A percentile compares a stretch with the other conserved stretches of the same genome.
Conservation (phyloP, 257 asterid species). For the Vinca minor region DNA sequence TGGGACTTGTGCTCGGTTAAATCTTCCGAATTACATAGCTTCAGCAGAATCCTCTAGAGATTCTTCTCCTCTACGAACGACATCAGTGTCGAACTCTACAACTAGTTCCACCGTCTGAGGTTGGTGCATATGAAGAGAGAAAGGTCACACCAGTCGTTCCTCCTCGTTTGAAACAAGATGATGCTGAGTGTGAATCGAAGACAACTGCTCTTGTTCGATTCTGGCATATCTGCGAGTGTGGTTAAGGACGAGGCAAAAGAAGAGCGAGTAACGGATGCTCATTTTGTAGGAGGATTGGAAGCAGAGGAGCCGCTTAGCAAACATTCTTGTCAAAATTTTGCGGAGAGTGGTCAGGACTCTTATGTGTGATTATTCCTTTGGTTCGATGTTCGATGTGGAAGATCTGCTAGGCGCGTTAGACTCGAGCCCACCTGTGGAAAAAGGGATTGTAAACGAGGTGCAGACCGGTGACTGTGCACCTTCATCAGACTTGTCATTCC, state of each 20-base stretch:
- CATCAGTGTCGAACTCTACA: slow-evolving; percentile 5
- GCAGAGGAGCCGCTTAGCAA: slow-evolving; percentile 2
- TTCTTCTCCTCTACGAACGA: not conserved
- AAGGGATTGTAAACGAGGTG: not conserved
- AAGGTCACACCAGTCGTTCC: not conserved
- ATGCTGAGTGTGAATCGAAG: not conserved
- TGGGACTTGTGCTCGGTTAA: slow-evolving; percentile 7
- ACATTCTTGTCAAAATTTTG: not conserved
- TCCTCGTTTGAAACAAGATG: slow-evolving; percentile 15
- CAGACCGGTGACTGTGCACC: not conserved
- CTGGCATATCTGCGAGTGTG: slow-evolving; percentile 19
- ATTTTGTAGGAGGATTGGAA: not conserved
- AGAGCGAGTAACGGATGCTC: not conserved
- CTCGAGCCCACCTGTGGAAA: not conserved
- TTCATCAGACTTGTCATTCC: slow-evolving; percentile 5
- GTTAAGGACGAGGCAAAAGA: slow-evolving; percentile 14
- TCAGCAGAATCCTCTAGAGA: not conserved
- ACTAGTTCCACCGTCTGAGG: slow-evolving; percentile 4
- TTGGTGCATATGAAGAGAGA: not conserved
- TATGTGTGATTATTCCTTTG: slow-evolving; percentile 16
- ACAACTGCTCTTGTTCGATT: not conserved
- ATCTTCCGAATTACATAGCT: slow-evolving; percentile 8
- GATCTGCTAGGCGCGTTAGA: slow-evolving; percentile 43
- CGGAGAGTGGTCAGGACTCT: slow-evolving; percentile 6
- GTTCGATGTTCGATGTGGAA: slow-evolving; percentile 51